These are phyloP conservation scores for Trichomonascaceae sp. DNA, from an alignment of 1,139 yeast species.

Conservation along the genomic window DNA sequence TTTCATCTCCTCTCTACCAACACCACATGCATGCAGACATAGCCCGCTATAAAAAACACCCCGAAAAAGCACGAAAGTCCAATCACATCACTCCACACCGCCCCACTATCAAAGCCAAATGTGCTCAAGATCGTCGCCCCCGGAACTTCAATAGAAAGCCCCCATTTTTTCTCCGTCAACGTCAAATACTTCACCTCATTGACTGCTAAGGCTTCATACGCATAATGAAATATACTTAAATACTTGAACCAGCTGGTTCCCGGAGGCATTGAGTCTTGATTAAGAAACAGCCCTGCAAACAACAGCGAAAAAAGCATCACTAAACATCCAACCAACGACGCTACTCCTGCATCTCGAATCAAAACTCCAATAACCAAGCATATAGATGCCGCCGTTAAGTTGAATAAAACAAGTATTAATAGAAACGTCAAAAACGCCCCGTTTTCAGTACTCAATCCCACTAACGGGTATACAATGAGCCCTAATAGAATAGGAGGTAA, in stretches of 20 bases:
- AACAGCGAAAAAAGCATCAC: slow-evolving; percentile 75
- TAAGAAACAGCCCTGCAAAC: slow-evolving; percentile 89
- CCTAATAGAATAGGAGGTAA: slow-evolving; percentile 81
- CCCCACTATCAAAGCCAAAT: slow-evolving; percentile 84
- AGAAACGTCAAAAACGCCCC: slow-evolving; percentile 72
- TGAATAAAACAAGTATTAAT: slow-evolving; percentile 68
- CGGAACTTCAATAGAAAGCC: slow-evolving; percentile 93
- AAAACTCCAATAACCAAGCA: slow-evolving; percentile 82
- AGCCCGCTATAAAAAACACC: slow-evolving; percentile 60
- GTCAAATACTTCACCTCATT: slow-evolving; percentile 90
- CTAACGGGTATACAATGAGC: slow-evolving; percentile 86
- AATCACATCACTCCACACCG: slow-evolving; percentile 59
- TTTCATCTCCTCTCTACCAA: slow-evolving; percentile 66
- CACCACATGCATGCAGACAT: slow-evolving; percentile 61
- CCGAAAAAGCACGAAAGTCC: slow-evolving; percentile 42
- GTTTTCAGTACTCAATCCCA: slow-evolving; percentile 75
- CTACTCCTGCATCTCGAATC: slow-evolving; percentile 86
- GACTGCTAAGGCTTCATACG: slow-evolving; percentile 85
- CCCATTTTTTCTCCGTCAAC: slow-evolving; percentile 81
- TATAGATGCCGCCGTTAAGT: slow-evolving; percentile 78
- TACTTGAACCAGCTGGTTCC: slow-evolving; percentile 77
- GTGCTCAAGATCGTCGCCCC: slow-evolving; percentile 95
- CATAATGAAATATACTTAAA: slow-evolving; percentile 88
- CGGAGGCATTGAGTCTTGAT: slow-evolving; percentile 65
- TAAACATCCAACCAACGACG: slow-evolving; percentile 82